A percentile compares a stretch with the other conserved stretches of the same genome.
Conservation (phyloP, 192 early-diverging fungal genomes). For the Ambispora gerdemannii region DNA sequence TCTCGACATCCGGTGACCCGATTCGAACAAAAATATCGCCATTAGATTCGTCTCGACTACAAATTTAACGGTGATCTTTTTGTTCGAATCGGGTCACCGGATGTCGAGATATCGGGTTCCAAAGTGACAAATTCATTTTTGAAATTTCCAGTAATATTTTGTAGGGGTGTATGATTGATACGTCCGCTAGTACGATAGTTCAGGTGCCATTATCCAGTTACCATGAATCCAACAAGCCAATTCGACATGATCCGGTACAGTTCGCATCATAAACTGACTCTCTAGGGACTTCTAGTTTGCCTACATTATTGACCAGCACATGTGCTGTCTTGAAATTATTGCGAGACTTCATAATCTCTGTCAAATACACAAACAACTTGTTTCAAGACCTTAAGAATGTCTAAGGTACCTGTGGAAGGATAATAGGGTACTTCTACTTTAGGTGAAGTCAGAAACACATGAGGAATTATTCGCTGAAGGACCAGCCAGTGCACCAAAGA, state of each 20-base stretch:
- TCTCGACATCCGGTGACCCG: too few species aligned
- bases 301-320: constrained; percentile 17
- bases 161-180: too few species aligned
- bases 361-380: constrained; percentile 21
- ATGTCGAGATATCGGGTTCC: too few species aligned
- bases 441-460: constrained; percentile 11
- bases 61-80: too few species aligned
- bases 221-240: constrained; percentile 22
- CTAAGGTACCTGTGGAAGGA: not conserved
- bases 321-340: constrained; percentile 26
- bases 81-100: too few species aligned
- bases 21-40: too few species aligned
- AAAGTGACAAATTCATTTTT: too few species aligned
- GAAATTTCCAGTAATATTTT: too few species aligned
- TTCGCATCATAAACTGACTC: constrained; percentile 32
- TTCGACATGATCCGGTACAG: constrained; percentile 24
- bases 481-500: constrained; percentile 28
- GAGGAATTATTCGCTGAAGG: constrained; percentile 26
- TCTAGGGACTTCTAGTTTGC: constrained; percentile 24
- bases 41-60: too few species aligned
- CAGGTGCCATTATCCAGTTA: constrained; percentile 34
- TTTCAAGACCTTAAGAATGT: constrained; percentile 8
- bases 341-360: not conserved
- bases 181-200: constrained; percentile 10
- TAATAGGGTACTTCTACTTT: not conserved